phyloP scores from a whole-genome alignment of 108 stramenopile species.

The Nitzschia sp. region DNA sequence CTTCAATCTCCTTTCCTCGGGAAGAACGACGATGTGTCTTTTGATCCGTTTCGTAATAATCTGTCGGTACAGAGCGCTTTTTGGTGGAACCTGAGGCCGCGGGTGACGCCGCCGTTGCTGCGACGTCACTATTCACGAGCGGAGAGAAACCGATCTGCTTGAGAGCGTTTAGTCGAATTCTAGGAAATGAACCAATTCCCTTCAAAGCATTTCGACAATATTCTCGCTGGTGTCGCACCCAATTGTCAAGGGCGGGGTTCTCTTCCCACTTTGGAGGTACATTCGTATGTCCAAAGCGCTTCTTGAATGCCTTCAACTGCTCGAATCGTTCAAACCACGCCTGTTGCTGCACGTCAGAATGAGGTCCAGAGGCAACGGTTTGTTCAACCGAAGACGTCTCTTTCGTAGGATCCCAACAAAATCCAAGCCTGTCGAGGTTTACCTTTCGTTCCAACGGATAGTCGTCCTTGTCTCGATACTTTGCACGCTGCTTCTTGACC shows the following conservation, averaged over 20 bases:
- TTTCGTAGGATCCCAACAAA: background rate
- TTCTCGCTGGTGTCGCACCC: background rate
- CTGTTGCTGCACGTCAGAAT: background rate
- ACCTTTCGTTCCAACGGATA: background rate
- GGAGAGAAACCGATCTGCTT: background rate
- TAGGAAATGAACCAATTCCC: background rate
- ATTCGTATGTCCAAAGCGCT: background rate
- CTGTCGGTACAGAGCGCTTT: too few relatives aligned
- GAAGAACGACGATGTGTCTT: too few relatives aligned
- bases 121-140: too few relatives aligned
- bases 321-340: background rate
- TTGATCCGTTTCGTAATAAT: too few relatives aligned
- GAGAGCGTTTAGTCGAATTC: background rate
- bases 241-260: background rate
- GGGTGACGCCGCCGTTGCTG: too few relatives aligned
- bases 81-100: too few relatives aligned
- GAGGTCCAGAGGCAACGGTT: background rate
- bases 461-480: constrained; percentile 18
- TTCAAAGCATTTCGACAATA: background rate
- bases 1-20: too few relatives aligned
- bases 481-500: constrained; percentile 38
- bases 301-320: background rate
- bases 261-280: background rate
- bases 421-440: background rate
- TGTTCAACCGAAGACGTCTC: background rate